A percentile compares a stretch with the other conserved stretches of the same genome.
phyloP scores from a whole-genome alignment of 805 yeast species.

The Candida cerambycidarum region DNA sequence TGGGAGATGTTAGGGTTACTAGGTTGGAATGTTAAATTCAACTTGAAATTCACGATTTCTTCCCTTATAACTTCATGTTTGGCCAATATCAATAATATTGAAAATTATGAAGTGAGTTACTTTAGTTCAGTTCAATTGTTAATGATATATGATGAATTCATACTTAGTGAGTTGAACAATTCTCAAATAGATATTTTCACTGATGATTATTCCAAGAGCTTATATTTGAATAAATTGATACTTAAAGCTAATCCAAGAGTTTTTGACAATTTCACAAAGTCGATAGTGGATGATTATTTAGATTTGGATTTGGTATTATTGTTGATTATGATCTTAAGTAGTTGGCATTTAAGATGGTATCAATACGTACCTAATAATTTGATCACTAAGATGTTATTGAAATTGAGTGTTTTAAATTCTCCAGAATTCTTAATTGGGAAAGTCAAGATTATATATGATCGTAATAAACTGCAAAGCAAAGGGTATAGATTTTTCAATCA shows the following conservation, averaged over 20 bases:
- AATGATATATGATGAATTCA: conserved; percentile 44
- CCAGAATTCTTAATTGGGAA: conserved; percentile 39
- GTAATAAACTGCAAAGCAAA: conserved; percentile 20
- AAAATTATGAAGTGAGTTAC: conserved; percentile 60
- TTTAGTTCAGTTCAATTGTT: conserved; percentile 55
- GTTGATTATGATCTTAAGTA: conserved; percentile 46
- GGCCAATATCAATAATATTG: conserved; percentile 42
- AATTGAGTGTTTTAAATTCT: conserved; percentile 42
- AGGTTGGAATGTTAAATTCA: conserved; percentile 42
- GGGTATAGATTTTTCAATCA: conserved; percentile 1
- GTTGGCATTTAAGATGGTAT: conserved; percentile 69
- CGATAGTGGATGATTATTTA: conserved; percentile 24
- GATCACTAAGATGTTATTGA: conserved; percentile 43
- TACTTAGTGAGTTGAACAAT: conserved; percentile 33
- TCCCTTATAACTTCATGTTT: conserved; percentile 49
- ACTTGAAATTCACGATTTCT: conserved; percentile 36
- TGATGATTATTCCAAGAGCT: conserved; percentile 27
- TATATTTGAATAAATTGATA: conserved; percentile 35
- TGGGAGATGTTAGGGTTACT: conserved; percentile 73
- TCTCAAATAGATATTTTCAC: conserved; percentile 31
- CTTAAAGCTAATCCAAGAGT: conserved; percentile 24
- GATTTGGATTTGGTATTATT: conserved; percentile 34
- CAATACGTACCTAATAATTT: conserved; percentile 49
- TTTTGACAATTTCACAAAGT: conserved; percentile 17
- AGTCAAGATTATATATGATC: conserved; percentile 38